Base-by-base conservation (phyloP, 75 land plant genomes). In the Pinus tabuliformis region DNA sequence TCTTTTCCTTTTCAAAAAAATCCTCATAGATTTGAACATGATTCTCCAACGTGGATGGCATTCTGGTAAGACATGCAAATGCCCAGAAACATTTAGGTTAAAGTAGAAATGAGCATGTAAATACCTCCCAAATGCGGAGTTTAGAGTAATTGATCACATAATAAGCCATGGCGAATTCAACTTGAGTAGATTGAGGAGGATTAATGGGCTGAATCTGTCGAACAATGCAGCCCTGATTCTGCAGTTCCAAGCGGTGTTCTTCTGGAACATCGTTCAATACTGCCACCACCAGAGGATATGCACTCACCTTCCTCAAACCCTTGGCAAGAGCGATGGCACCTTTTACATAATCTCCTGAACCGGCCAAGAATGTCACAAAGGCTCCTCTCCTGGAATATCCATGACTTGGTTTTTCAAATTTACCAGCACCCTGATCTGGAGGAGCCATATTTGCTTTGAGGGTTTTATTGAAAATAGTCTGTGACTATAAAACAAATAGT, bases 101-200 rank as follows among this genome's bases (percentile, higher is more conserved):
- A 6, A 45, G 1, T 6, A 7, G 1, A 45, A 6, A 1, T 1
- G 52, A 45, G 8, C 8, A 8, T 45, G 8, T 7, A 7, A 45
- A 78, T 79, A 85, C 90, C 83, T 76, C 80, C 88, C 87, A 88
- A 16, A 88, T 85, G 16, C 90, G 73, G 74, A 88, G 87, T 77
- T 85, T 88, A 77, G 90, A 88, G 79, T 88, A 88, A 59, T 88
- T 88, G 83, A 88, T 83, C 56, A 81, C 87, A 28, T 80, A 80
- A 64, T 80, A 56, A 20, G 81, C 24, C 70, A 49, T 63, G 30
- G 81, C 81, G 57, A 78, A 87, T 15, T 39, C 52, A 28, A 61
- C 28, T 13, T 73, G 76, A 80, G 62, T 78, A 59, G 62, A 18
- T 62, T 75, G 60, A 3, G 84, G 83, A 30, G 86, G 89, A 62